Evolutionary conservation across 2,329 filamentous ascomycete genomes (phyloP), one percentile per base, ranked within the genome.

Genomic region (Verticillium klebahnii): DNA sequence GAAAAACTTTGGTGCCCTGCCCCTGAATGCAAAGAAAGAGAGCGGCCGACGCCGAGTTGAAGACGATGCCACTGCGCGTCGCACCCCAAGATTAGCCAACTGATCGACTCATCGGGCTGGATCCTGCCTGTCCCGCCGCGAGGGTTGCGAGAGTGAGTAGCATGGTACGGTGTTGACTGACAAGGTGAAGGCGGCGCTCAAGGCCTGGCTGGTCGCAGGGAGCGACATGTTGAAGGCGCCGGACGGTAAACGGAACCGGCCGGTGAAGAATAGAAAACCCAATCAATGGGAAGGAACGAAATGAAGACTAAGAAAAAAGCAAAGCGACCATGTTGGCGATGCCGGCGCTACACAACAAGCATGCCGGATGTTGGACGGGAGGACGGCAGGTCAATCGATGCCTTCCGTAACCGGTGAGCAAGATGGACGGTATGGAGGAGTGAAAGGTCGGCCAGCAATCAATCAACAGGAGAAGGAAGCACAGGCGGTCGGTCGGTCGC

Each of bases 101-200:
- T 52, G 45, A 52, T 11, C 8, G 11, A 12, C 4, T 52, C n/a
- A 1, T 23, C 19, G 45, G 36, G 6, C 29, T 31, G 31, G 23
- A 56, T 56, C 23, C 15, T 34, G 15, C 17, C 25, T 11, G 7
- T 34, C 54, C 31, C 45, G 31, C 39, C 31, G 29, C 29, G 29
- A 29, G 29, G 29, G 29, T 50, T 52, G 25, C 29, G 39, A n/a
- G 11, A 5, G 6, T n/a, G 25, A 12, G 14, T 31, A 12, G n/a
- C 56, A n/a, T 15, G 34, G 57, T n/a, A 34, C 36, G 60, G 40
- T 15, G 37, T 39, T 17, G 56, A 79, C 82, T 77, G 50, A 85
- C 83, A 85, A 85, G 62, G 76, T 73, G 70, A 86, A 85, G 65
- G 82, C 80, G 64, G 81, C 81, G 70, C 82, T 72, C 64, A 85